Percentiles rank a stretch among this genome's conserved stretches.
These are phyloP conservation scores for Penicillium sp. DNA, from an alignment of 2,329 filamentous ascomycete species.

Conservation along the genomic window DNA sequence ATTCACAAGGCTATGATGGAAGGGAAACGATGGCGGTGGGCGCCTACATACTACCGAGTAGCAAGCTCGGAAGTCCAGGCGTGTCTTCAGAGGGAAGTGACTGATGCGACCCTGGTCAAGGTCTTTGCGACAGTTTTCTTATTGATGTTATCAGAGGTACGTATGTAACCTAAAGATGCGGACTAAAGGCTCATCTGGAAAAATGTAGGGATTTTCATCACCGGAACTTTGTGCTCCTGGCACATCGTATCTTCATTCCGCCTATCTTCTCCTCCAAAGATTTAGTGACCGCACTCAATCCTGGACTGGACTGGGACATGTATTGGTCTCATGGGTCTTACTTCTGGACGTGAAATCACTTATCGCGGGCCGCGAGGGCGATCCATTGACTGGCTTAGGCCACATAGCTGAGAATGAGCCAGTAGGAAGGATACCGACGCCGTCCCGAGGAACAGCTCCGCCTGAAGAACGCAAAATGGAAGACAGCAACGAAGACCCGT, in stretches of 20 bases:
- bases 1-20: conserved; percentile 34
- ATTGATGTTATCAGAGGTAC: conserved; percentile 43
- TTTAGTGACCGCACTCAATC: conserved; percentile 32
- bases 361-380: conserved; percentile 42
- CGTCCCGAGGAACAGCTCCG: background rate
- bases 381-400: conserved; percentile 37
- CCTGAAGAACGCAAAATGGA: conserved; percentile 18
- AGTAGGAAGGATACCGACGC: background rate
- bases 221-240: conserved; percentile 32
- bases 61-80: conserved; percentile 38
- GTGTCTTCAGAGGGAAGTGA: conserved; percentile 33
- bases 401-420: conserved; percentile 23
- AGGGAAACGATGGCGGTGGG: conserved; percentile 34
- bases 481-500: conserved; percentile 23
- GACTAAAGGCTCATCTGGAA: conserved; percentile 4
- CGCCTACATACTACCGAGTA: conserved; percentile 36
- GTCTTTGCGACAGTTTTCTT: conserved; percentile 38
- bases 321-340: conserved; percentile 40
- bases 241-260: conserved; percentile 38
- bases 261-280: conserved; percentile 36
- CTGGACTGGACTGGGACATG: conserved; percentile 36
- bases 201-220: conserved; percentile 32
- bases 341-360: conserved; percentile 42
- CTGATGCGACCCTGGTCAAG: conserved; percentile 30
- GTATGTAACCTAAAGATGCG: conserved; percentile 1